These are phyloP conservation scores for Trichosanthes truncata DNA, from an alignment of 306 rosid species.

Conservation along the genomic window DNA sequence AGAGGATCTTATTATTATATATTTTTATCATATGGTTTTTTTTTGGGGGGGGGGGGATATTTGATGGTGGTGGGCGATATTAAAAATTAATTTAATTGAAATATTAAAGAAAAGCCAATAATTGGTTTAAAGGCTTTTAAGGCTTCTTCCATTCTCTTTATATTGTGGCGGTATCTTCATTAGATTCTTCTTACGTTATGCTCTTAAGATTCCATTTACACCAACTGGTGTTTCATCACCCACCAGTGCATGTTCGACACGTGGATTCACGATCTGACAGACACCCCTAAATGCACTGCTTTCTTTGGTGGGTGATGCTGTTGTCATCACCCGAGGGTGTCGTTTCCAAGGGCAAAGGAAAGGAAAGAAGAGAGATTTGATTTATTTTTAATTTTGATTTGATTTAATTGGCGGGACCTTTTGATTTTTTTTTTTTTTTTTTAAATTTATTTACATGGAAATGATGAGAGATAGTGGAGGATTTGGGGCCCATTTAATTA, in stretches of 20 bases:
- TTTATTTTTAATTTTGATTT: too few species aligned
- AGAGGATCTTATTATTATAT: neutral
- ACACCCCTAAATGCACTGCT: neutral
- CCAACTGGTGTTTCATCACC: neutral
- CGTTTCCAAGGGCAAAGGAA: neutral
- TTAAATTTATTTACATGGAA: neutral
- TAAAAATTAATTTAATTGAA: neutral
- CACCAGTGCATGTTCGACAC: constrained; percentile 6
- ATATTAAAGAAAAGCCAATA: neutral
- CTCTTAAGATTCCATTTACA: constrained; percentile 33
- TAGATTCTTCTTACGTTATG: constrained; percentile 52
- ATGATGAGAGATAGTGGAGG: neutral
- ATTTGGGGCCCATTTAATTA: neutral
- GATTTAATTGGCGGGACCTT: too few species aligned
- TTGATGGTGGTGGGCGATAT: neutral
- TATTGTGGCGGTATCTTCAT: neutral
- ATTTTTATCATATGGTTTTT: neutral
- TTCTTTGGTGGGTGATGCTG: constrained; percentile 1
- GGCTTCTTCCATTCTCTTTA: neutral
- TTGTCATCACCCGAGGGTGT: neutral
- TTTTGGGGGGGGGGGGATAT: too few species aligned
- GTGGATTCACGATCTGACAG: neutral
- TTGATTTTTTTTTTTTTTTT: neutral
- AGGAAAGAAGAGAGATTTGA: too few species aligned
- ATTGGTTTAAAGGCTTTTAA: neutral